phyloP scores from a whole-genome alignment of 2,329 filamentous ascomycete species.

The Neophaeococcomyces aloes region DNA sequence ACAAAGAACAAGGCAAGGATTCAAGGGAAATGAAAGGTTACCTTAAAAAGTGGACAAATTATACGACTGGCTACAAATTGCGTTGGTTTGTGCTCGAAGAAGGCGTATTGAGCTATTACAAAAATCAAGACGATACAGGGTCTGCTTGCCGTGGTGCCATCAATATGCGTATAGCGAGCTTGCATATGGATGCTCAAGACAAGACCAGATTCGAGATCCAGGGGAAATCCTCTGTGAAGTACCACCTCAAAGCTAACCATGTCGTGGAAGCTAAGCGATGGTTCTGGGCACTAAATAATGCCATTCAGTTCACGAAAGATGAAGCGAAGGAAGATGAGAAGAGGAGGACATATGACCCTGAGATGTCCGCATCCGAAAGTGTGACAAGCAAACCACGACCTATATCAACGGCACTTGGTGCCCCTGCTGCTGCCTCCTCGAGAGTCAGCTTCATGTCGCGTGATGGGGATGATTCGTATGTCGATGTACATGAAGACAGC shows the following conservation, averaged over 20 bases:
- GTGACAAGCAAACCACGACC: constrained; percentile 30
- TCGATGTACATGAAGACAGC: constrained; percentile 49
- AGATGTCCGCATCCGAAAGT: constrained; percentile 37
- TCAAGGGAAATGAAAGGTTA: constrained; percentile 97
- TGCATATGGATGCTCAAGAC: constrained; percentile 94
- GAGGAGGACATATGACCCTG: constrained; percentile 62
- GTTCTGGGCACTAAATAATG: constrained; percentile 99
- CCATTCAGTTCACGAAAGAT: constrained; percentile 96
- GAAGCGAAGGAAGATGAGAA: constrained; percentile 84
- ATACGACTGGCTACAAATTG: constrained; percentile 91
- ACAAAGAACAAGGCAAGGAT: constrained; percentile 59
- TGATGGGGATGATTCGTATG: constrained; percentile 45
- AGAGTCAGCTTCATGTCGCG: constrained; percentile 41
- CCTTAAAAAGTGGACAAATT: constrained; percentile 99
- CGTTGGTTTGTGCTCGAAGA: constrained; percentile 98
- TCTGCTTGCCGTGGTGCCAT: constrained; percentile 95
- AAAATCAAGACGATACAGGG: constrained; percentile 94
- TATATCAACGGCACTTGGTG: constrained; percentile 26
- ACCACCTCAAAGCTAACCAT: constrained; percentile 94
- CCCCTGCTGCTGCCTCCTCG: constrained; percentile 30
- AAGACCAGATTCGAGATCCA: constrained; percentile 97
- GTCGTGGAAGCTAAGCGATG: constrained; percentile 96
- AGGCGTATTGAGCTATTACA: constrained; percentile 96
- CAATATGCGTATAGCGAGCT: constrained; percentile 91
- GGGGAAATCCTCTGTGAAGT: constrained; percentile 97